Evolutionary conservation across 192 early-diverging fungal species (phyloP).

Genomic region (Gryganskiella cystojenkinii): DNA sequence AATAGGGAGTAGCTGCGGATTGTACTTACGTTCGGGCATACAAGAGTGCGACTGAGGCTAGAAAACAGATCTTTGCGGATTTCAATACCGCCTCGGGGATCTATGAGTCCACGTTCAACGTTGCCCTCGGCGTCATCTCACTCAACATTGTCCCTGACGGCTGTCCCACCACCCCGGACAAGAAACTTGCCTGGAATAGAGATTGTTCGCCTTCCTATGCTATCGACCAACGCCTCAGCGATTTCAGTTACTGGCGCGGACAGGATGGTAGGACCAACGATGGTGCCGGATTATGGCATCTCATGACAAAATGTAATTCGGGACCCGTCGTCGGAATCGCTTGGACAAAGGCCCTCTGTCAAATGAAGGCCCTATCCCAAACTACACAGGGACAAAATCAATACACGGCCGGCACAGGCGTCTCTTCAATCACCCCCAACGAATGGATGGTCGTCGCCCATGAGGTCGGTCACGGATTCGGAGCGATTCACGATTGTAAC

Average conservation of each 20-base stretch:
- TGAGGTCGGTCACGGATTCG: conserved; percentile 92
- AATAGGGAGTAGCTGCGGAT: conserved; percentile 79
- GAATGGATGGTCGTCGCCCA: conserved; percentile 97
- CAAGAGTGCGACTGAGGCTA: conserved; percentile 62
- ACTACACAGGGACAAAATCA: conserved; percentile 55
- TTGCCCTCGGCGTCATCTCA: conserved; percentile 84
- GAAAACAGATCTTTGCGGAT: conserved; percentile 81
- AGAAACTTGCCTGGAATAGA: conserved; percentile 75
- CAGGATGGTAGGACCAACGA: conserved; percentile 64
- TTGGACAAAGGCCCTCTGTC: conserved; percentile 85
- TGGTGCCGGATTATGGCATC: conserved; percentile 89
- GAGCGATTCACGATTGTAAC: conserved; percentile 92
- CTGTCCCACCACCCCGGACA: conserved; percentile 62
- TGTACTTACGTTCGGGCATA: conserved; percentile 74
- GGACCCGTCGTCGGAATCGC: conserved; percentile 88
- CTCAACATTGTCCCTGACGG: conserved; percentile 74
- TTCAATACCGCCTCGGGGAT: conserved; percentile 85
- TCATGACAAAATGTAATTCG: conserved; percentile 88
- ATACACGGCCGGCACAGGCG: conserved; percentile 83
- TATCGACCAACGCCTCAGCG: conserved; percentile 81
- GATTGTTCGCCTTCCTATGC: conserved; percentile 75
- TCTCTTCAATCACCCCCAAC: conserved; percentile 83
- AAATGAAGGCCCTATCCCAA: conserved; percentile 60
- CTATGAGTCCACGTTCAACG: conserved; percentile 89
- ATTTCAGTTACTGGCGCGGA: conserved; percentile 92